Evolutionary conservation across 345 rosid species (phyloP), one percentile per base, ranked within the genome.

Genomic region (Toxicodendron radicans): DNA sequence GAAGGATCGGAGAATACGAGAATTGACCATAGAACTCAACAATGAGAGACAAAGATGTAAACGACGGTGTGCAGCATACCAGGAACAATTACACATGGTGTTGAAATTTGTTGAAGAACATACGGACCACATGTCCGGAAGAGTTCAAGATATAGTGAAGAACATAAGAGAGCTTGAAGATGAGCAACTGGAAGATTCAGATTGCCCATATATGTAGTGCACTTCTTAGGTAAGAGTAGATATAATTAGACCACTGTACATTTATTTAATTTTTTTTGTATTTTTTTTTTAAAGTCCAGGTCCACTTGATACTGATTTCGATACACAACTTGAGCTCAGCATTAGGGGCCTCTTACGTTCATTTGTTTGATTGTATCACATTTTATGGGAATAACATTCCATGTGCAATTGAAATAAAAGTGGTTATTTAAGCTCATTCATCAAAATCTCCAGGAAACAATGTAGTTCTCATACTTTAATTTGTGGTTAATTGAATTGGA

Each of bases 1-100:
- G 75, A 85, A 85, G 82, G 87, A 83, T 65, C 70, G 32, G 74
- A 81, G 83, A 75, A 85, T 85, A 69, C 77, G 70, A 71, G 87
- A 85, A 68, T 75, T 85, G 35, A 83, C 81, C 3, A 65, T 73
- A 49, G 89, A 83, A 72, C 85, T 83, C 20, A 78, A 79, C 82
- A 85, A 79, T 57, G 89, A 85, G 79, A 81, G 70, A 64, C 89
- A 83, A 48, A 58, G 79, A 49, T 81, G 82, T 71, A 85, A 83
- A 58, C 79, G 85, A 0, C 71, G 14, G 32, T 85, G 89, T 65
- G 82, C 82, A 46, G 82, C 76, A 14, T 85, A 83, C 72, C 59
- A 75, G 69, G 87, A 81, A 54, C 85, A 83, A 52, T 62, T 85
- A 53, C 68, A 14, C 33, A 67, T 32, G 48, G 52, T 77, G 72